Conservation (phyloP, 1,139 yeast species). For the Kurtzmaniella quercitrusa region DNA sequence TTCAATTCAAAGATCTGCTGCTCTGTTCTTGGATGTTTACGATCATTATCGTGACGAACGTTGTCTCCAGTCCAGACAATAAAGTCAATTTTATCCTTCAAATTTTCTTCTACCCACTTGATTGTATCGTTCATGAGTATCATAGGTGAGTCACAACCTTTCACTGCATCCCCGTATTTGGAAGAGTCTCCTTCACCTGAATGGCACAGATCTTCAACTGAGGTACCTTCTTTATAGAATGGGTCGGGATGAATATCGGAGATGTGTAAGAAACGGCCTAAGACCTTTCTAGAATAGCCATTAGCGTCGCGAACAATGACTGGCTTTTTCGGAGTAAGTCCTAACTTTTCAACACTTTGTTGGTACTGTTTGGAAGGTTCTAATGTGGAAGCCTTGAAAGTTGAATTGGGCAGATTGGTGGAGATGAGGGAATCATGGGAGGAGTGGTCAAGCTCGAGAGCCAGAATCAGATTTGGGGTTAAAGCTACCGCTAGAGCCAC, state of each 20-base stretch:
- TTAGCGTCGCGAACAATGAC: conserved; percentile 24
- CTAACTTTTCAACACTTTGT: conserved; percentile 13
- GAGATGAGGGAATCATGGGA: neutral
- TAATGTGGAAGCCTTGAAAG: neutral
- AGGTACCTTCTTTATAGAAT: conserved; percentile 52
- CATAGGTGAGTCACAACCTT: conserved; percentile 72
- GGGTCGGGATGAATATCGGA: conserved; percentile 88
- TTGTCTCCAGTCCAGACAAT: conserved; percentile 92
- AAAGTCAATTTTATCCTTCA: conserved; percentile 75
- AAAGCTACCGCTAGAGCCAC: neutral
- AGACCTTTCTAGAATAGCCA: conserved; percentile 21
- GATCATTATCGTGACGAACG: conserved; percentile 79
- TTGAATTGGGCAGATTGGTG: neutral
- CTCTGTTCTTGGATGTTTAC: conserved; percentile 69
- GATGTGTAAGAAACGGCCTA: conserved; percentile 78
- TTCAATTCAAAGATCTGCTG: conserved; percentile 67
- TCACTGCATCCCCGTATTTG: conserved; percentile 68
- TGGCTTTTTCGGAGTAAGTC: conserved; percentile 31
- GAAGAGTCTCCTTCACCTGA: conserved; percentile 51
- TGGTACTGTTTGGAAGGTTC: neutral
- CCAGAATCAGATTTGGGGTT: neutral
- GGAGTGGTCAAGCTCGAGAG: neutral
- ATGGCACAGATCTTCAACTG: conserved; percentile 56
- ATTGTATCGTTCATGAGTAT: conserved; percentile 59
- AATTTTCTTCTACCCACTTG: conserved; percentile 57